phyloP scores from a whole-genome alignment of 1,284 basidiomycete species.

The Thelephora terrestris region DNA sequence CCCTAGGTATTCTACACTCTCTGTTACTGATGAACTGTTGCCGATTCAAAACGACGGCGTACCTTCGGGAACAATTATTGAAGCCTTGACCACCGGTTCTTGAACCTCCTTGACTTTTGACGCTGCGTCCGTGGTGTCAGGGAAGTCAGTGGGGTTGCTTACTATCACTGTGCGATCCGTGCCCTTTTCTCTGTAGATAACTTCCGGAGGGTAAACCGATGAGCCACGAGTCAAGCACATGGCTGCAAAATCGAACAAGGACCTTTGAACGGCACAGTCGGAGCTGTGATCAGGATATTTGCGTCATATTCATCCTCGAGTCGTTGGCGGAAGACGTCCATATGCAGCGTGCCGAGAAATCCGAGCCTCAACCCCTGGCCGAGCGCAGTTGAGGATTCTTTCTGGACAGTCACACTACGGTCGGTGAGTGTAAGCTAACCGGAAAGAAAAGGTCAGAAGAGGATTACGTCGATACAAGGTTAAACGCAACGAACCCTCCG shows the following conservation, averaged over 20 bases:
- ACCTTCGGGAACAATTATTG: slow-evolving; percentile 89
- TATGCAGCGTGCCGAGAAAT: slow-evolving; percentile 92
- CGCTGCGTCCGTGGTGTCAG: slow-evolving; percentile 62
- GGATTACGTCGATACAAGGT: neutral
- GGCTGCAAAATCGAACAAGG: slow-evolving; percentile 13
- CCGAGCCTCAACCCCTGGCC: slow-evolving; percentile 95
- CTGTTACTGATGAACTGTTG: neutral
- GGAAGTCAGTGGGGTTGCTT: slow-evolving; percentile 91
- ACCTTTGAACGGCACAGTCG: slow-evolving; percentile 90
- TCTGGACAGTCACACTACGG: slow-evolving; percentile 83
- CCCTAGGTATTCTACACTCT: slow-evolving; percentile 62
- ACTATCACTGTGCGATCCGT: slow-evolving; percentile 47
- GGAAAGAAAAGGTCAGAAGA: slow-evolving; percentile 2
- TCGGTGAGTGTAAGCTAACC: slow-evolving; percentile 75
- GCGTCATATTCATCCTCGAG: slow-evolving; percentile 96
- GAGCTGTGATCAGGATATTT: slow-evolving; percentile 84
- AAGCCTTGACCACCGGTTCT: slow-evolving; percentile 86
- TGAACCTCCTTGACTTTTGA: slow-evolving; percentile 64
- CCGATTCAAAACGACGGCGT: slow-evolving; percentile 10
- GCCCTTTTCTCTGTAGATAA: slow-evolving; percentile 52
- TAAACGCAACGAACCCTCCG: slow-evolving; percentile 51
- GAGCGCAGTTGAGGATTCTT: slow-evolving; percentile 89
- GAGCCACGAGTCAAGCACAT: slow-evolving; percentile 6
- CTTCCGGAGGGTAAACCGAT: slow-evolving; percentile 26
- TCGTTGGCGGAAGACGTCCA: slow-evolving; percentile 95